Conservation (phyloP, 129 eudicot species). For the Gnaphalium uliginosum region DNA sequence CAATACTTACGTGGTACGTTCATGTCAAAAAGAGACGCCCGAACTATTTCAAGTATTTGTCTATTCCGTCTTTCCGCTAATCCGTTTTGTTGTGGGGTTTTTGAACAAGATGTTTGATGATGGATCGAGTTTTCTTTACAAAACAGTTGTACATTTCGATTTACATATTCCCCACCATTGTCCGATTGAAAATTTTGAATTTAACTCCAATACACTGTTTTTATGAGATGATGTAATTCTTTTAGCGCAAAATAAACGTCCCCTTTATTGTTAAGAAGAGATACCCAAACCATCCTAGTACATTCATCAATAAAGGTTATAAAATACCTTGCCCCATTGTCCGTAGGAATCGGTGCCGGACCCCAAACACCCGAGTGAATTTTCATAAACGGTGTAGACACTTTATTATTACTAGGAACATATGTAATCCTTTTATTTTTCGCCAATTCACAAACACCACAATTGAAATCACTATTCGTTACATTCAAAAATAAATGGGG, state of each 20-base stretch:
- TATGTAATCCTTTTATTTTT: no score
- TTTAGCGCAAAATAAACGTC: background rate
- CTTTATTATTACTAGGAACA: background rate
- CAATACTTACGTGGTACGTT: background rate
- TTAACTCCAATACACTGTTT: background rate
- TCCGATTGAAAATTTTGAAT: background rate
- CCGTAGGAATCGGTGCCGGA: background rate
- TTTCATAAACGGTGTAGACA: background rate
- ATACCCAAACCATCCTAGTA: background rate
- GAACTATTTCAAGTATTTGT: no score
- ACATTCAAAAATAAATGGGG: no score
- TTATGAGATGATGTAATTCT: background rate
- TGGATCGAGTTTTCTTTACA: background rate
- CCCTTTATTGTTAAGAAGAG: background rate
- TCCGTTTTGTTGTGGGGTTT: background rate
- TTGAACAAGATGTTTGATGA: background rate
- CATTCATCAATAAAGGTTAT: background rate
- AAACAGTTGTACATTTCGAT: background rate
- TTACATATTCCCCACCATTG: background rate
- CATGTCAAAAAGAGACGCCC: background rate
- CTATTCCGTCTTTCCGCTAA: background rate
- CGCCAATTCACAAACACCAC: no score
- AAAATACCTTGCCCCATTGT: background rate
- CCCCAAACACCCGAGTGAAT: conserved; percentile 1
- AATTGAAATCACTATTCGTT: no score